Conservation (phyloP, 768 basidiomycete genomes). For the Gautieria morchelliformis region DNA sequence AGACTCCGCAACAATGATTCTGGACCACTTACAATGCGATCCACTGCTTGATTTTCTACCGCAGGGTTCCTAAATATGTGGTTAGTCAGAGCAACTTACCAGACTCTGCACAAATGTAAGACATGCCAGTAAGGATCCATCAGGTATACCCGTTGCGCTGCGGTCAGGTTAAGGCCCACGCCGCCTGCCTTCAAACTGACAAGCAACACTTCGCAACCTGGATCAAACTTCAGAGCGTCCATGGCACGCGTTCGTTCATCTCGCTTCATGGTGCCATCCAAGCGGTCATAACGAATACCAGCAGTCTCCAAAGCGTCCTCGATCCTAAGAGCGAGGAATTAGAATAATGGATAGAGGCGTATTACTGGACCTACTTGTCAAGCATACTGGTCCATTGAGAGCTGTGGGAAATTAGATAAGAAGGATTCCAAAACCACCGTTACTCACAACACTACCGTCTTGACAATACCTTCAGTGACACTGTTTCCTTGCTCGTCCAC, state of each 20-base stretch:
- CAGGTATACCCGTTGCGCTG: slow-evolving; percentile 87
- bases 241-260: slow-evolving; percentile 88
- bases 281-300: slow-evolving; percentile 78
- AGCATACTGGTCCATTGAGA: slow-evolving; percentile 95
- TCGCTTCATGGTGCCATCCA: slow-evolving; percentile 97
- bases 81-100: not conserved
- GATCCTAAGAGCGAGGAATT: slow-evolving; percentile 38
- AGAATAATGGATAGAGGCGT: not conserved
- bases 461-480: slow-evolving; percentile 60
- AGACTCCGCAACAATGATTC: not conserved
- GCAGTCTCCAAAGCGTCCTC: slow-evolving; percentile 82
- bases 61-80: slow-evolving; percentile 71
- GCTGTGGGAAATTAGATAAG: slow-evolving; percentile 28
- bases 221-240: slow-evolving; percentile 87
- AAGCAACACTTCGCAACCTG: slow-evolving; percentile 83
- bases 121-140: slow-evolving; percentile 94
- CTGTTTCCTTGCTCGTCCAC: slow-evolving; percentile 65
- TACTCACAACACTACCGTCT: slow-evolving; percentile 93
- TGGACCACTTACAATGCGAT: slow-evolving; percentile 71
- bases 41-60: slow-evolving; percentile 95
- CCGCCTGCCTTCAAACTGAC: slow-evolving; percentile 97
- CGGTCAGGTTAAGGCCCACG: slow-evolving; percentile 91
- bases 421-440: not conserved
- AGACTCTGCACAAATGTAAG: not conserved
- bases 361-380: slow-evolving; percentile 52